Percentiles rank a stretch among this genome's conserved stretches.
Evolutionary conservation across 2,329 filamentous ascomycete genomes (phyloP).

Genomic region (Aureobasidium sp.): DNA sequence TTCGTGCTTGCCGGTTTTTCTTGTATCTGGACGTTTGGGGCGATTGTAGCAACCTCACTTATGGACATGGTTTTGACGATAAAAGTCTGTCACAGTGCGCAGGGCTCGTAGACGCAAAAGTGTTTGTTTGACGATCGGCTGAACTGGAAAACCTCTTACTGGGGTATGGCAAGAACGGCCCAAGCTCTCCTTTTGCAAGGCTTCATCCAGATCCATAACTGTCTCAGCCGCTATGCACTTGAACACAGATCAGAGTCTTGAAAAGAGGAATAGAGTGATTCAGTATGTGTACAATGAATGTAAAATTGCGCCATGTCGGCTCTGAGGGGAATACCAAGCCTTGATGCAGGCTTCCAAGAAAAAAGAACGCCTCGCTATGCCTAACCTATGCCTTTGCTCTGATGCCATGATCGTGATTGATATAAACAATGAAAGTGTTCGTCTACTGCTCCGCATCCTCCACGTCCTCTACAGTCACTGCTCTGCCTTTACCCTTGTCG

Average conservation of each 20-base stretch:
- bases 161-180: not conserved
- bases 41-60: not conserved
- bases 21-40: not conserved
- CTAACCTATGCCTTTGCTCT: not conserved
- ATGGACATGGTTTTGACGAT: not conserved
- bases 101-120: not conserved
- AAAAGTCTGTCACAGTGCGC: not conserved
- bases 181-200: not conserved
- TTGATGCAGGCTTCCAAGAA: constrained; percentile 2
- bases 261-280: not conserved
- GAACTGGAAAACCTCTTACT: no score
- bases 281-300: not conserved
- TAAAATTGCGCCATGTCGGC: not conserved
- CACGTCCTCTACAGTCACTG: constrained; percentile 36
- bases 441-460: constrained; percentile 22
- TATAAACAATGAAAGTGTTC: not conserved
- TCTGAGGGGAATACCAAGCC: not conserved
- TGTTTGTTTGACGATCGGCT: no score
- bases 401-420: constrained; percentile 8
- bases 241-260: not conserved
- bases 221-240: not conserved
- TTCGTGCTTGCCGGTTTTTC: not conserved
- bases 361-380: constrained; percentile 15
- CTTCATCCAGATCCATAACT: not conserved
- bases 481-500: constrained; percentile 30